Evolutionary conservation across 331 rosid species (phyloP).

Genomic region (Quercus phellos): DNA sequence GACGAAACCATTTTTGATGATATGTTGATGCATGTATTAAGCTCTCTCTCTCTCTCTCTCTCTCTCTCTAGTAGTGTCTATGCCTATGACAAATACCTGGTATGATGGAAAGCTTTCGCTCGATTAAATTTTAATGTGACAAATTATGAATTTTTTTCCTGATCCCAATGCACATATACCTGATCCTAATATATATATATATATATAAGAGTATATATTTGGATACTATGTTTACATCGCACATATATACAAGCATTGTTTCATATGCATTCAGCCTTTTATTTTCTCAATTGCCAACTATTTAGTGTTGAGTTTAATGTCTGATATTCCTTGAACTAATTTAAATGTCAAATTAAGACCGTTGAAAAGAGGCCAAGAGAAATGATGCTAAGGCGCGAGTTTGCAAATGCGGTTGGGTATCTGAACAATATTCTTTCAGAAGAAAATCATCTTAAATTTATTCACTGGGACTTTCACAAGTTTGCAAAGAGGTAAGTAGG

Average conservation of each 20-base stretch:
- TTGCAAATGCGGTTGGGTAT: constrained; percentile 84
- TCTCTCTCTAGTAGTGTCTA: background rate
- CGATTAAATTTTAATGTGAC: background rate
- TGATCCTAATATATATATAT: background rate
- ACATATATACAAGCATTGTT: background rate
- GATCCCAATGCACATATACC: background rate
- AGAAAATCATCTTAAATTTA: constrained; percentile 79
- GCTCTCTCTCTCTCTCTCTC: background rate
- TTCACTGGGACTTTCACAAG: constrained; percentile 98
- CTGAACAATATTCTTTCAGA: constrained; percentile 65
- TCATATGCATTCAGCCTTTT: background rate
- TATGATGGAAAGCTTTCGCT: background rate
- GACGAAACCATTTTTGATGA: background rate
- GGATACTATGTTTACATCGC: too few relatives aligned
- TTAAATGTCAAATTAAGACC: constrained; percentile 49
- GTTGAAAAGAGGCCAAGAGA: constrained; percentile 96
- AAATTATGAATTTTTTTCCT: background rate
- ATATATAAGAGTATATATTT: too few relatives aligned
- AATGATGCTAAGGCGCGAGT: constrained; percentile 99
- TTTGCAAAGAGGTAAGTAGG: constrained; percentile 74
- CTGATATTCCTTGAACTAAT: constrained; percentile 20
- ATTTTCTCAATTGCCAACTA: background rate
- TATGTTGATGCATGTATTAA: background rate
- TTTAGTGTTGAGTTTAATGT: background rate
- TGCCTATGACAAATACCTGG: background rate